Evolutionary conservation across 2,329 filamentous ascomycete species (phyloP).

Genomic region (Rhinocladiella similis): DNA sequence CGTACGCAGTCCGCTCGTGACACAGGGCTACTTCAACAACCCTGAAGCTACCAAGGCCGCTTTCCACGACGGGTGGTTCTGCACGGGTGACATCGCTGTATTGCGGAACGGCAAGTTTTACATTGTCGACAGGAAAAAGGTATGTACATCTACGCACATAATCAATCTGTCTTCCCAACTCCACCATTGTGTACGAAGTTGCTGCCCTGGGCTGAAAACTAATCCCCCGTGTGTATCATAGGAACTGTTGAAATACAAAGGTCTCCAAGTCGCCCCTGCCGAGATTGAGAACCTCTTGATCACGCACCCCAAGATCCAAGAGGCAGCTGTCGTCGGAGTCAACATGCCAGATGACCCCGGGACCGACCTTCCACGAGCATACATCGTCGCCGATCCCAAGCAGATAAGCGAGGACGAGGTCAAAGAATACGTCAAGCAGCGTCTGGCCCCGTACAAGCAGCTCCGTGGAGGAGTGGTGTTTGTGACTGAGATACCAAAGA

Average conservation of each 20-base stretch:
- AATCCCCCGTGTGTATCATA: background rate
- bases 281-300: slow-evolving; percentile 56
- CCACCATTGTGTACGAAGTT: too few species aligned
- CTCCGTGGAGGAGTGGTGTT: slow-evolving; percentile 29
- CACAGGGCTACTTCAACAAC: slow-evolving; percentile 36
- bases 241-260: slow-evolving; percentile 58
- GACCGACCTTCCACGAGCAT: slow-evolving; percentile 62
- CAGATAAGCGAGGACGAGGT: slow-evolving; percentile 24
- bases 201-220: too few species aligned
- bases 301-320: slow-evolving; percentile 45
- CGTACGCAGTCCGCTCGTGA: slow-evolving; percentile 23
- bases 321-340: slow-evolving; percentile 60
- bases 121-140: slow-evolving; percentile 75
- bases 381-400: slow-evolving; percentile 44
- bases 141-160: slow-evolving; percentile 21
- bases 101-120: slow-evolving; percentile 67
- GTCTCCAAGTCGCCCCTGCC: slow-evolving; percentile 63
- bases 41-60: slow-evolving; percentile 28
- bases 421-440: slow-evolving; percentile 24
- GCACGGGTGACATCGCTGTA: slow-evolving; percentile 32
- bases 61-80: slow-evolving; percentile 38
- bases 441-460: slow-evolving; percentile 27
- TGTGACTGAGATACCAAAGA: slow-evolving; percentile 28
- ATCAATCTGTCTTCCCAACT: too few species aligned
- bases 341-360: slow-evolving; percentile 43